A percentile compares a stretch with the other conserved stretches of the same genome.
phyloP scores from a whole-genome alignment of 164 flowering plant species.

The Saururus chinensis region DNA sequence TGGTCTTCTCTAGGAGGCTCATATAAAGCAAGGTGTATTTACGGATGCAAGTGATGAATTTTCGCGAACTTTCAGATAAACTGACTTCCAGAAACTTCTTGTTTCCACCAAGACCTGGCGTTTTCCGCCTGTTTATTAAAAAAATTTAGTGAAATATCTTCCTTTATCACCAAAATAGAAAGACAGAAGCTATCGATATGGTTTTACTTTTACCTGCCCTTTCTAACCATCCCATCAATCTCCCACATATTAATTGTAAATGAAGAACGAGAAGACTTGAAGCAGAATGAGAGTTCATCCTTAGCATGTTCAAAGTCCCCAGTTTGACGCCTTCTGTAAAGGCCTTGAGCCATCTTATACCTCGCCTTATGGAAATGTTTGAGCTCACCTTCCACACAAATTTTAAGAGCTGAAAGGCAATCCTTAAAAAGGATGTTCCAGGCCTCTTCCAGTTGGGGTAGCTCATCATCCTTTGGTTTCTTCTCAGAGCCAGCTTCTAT shows the following conservation, averaged over 20 bases:
- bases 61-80: conserved; percentile 87
- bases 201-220: conserved; percentile 63
- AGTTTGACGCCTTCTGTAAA: conserved; percentile 53
- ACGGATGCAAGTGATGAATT: conserved; percentile 91
- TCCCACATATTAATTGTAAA: conserved; percentile 99
- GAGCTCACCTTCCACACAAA: conserved; percentile 91
- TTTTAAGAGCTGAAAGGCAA: conserved; percentile 80
- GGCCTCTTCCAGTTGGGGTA: conserved; percentile 32
- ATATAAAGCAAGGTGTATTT: conserved; percentile 77
- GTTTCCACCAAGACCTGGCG: conserved; percentile 59
- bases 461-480: conserved; percentile 19
- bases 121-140: conserved; percentile 57
- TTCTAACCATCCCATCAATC: conserved; percentile 90
- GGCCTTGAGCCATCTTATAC: conserved; percentile 87
- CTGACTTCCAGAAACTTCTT: conserved; percentile 76
- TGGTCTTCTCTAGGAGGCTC: conserved; percentile 73
- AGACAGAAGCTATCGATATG: not conserved
- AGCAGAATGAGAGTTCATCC: conserved; percentile 93
- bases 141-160: conserved; percentile 1
- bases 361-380: conserved; percentile 98
- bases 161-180: not conserved
- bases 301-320: conserved; percentile 81
- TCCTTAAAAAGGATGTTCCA: conserved; percentile 75
- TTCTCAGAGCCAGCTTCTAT: conserved; percentile 14
- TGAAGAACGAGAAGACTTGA: conserved; percentile 90